Conservation (phyloP, 139 green algal species). For the Eudorina sp. region DNA sequence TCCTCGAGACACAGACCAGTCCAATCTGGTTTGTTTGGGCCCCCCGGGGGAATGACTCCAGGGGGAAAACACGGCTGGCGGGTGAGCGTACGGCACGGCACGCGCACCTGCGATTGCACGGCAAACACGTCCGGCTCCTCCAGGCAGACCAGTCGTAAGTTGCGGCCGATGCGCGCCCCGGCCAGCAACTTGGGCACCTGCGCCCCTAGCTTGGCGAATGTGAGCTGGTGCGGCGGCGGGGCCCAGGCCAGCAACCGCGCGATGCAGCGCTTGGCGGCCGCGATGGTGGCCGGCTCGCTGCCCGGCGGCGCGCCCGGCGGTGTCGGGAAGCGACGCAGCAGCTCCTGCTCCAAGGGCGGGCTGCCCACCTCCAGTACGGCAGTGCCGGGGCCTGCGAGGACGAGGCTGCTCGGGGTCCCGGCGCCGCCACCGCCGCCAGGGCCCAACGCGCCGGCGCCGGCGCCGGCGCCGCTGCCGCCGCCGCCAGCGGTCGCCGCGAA, state of each 20-base stretch:
- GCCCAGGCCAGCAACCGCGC: conserved; percentile 45
- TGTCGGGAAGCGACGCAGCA: conserved; percentile 15
- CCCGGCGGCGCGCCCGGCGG: not conserved
- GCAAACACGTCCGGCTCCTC: conserved; percentile 43
- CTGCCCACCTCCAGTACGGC: not conserved
- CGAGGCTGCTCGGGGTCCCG: not conserved
- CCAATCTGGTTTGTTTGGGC: too few relatives aligned
- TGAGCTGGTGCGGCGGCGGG: conserved; percentile 45
- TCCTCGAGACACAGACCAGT: too few relatives aligned
- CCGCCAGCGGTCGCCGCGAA: not conserved
- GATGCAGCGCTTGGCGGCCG: conserved; percentile 43
- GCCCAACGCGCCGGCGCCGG: not conserved
- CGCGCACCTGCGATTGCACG: conserved; percentile 37
- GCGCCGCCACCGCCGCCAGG: not conserved
- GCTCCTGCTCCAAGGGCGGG: conserved; percentile 42
- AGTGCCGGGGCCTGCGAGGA: not conserved
- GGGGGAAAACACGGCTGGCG: too few relatives aligned
- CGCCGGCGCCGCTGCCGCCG: not conserved
- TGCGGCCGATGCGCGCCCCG: conserved; percentile 32
- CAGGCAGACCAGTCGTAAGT: conserved; percentile 43
- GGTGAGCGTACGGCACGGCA: too few relatives aligned
- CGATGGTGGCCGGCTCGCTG: conserved; percentile 31
- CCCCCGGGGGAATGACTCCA: too few relatives aligned
- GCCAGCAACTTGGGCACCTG: conserved; percentile 47
- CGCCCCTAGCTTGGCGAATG: conserved; percentile 45